Base-by-base conservation (phyloP, 1,139 yeast species). In the Zygosaccharomyces sapae region DNA sequence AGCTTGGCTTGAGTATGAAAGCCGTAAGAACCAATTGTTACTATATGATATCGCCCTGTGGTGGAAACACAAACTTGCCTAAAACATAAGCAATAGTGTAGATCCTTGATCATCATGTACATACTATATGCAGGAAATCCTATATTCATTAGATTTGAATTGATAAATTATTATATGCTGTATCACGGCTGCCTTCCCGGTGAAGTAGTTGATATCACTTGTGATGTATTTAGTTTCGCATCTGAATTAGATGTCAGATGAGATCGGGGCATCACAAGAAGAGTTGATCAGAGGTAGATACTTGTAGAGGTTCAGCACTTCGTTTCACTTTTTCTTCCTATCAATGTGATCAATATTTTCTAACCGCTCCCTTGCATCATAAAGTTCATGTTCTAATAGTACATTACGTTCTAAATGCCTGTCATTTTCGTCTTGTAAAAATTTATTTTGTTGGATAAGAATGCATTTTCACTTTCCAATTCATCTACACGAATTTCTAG, bases 1-100 rank as follows among this genome's bases (percentile, higher is more conserved):
- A n/a, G 74, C 74, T 18, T 81, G 83, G 86, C 64, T 71, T 52
- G 57, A 53, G 8, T 84, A 75, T 61, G 79, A 80, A 52, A 69
- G 67, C 40, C 69, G 89, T 44, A 65, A 72, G 33, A 70, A 79
- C 38, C 77, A 81, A 51, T 70, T 87, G 54, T 69, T 70, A 27
- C 25, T 81, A 3, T 86, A 80, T 61, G 94, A 86, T 53, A 39
- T 67, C 18, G 62, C 65, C 2, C 53, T 72, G 52, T 60, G 67
- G 63, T 57, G 70, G 50, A 62, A 57, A 41, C 61, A 64, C 20
- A 40, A 38, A 16, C 24, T 43, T 13, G 24, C n/a, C n/a, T 43
- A 30, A 33, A 24, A n/a, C n/a, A n/a, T n/a, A n/a, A n/a, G n/a
- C n/a, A n/a, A n/a, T n/a, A n/a, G n/a, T n/a, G n/a, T n/a, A 29